phyloP scores from a whole-genome alignment of 164 flowering plant species.

The Taxillus chinensis region DNA sequence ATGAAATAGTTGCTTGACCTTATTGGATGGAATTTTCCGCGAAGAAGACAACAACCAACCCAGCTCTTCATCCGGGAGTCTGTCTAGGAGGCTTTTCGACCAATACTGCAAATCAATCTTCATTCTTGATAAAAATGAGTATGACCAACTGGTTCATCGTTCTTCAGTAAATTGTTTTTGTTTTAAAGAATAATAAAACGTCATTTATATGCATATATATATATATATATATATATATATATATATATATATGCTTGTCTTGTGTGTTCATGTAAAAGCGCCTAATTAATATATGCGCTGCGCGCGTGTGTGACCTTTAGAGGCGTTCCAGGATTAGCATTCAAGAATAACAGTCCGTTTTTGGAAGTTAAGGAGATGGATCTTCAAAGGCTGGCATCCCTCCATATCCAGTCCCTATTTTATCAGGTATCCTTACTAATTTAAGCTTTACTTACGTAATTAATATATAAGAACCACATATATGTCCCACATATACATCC shows the following conservation, averaged over 20 bases:
- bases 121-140: slow-evolving; percentile 16
- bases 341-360: slow-evolving; percentile 38
- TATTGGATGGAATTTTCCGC: slow-evolving; percentile 36
- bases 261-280: too few relatives aligned
- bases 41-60: slow-evolving; percentile 22
- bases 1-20: slow-evolving; percentile 28
- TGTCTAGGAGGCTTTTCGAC: slow-evolving; percentile 28
- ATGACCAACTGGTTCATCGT: not conserved
- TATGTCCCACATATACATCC: too few relatives aligned
- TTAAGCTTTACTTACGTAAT: too few relatives aligned
- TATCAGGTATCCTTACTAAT: slow-evolving; percentile 41
- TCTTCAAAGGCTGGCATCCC: slow-evolving; percentile 29
- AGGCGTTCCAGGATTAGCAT: slow-evolving; percentile 61
- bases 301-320: slow-evolving; percentile 12
- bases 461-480: too few relatives aligned
- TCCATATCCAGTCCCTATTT: slow-evolving; percentile 41
- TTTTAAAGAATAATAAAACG: too few relatives aligned
- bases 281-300: not conserved
- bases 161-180: too few relatives aligned
- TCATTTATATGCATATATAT: too few relatives aligned
- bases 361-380: slow-evolving; percentile 35
- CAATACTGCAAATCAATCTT: slow-evolving; percentile 24
- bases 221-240: too few relatives aligned
- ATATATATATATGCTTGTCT: too few relatives aligned
- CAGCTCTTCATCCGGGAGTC: slow-evolving; percentile 29